phyloP scores from a whole-genome alignment of 2,329 filamentous ascomycete genomes.

The Xylariales sp. region DNA sequence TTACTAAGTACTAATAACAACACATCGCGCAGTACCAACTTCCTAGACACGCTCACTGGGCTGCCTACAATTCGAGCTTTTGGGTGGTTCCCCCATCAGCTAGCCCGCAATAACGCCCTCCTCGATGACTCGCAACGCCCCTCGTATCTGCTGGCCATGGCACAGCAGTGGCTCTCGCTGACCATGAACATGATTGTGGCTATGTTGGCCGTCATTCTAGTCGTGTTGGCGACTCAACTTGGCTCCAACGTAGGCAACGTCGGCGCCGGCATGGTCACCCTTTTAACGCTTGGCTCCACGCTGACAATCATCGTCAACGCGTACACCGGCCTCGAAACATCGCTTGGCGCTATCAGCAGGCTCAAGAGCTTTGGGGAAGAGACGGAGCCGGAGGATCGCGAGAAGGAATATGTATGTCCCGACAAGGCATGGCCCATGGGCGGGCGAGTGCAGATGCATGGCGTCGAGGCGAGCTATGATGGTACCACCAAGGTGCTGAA shows the following conservation, averaged over 20 bases:
- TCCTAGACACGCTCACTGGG: conserved; percentile 37
- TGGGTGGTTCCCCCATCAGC: conserved; percentile 32
- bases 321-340: conserved; percentile 28
- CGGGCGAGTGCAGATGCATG: conserved; percentile 24
- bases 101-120: conserved; percentile 24
- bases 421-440: conserved; percentile 24
- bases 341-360: conserved; percentile 22
- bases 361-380: conserved; percentile 13
- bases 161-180: conserved; percentile 29
- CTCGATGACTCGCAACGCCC: conserved; percentile 25
- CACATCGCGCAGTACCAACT: conserved; percentile 34
- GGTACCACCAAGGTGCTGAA: not conserved
- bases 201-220: conserved; percentile 22
- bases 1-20: too few relatives aligned
- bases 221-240: conserved; percentile 20
- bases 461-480: conserved; percentile 24
- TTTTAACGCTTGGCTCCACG: conserved; percentile 30
- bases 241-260: conserved; percentile 25
- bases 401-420: conserved; percentile 3
- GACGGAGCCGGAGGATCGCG: conserved; percentile 10
- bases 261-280: conserved; percentile 32
- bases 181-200: conserved; percentile 28
- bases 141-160: conserved; percentile 25
- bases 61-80: conserved; percentile 40
- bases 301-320: conserved; percentile 24